phyloP scores from a whole-genome alignment of 2,329 filamentous ascomycete genomes.

The Venturia asperata region DNA sequence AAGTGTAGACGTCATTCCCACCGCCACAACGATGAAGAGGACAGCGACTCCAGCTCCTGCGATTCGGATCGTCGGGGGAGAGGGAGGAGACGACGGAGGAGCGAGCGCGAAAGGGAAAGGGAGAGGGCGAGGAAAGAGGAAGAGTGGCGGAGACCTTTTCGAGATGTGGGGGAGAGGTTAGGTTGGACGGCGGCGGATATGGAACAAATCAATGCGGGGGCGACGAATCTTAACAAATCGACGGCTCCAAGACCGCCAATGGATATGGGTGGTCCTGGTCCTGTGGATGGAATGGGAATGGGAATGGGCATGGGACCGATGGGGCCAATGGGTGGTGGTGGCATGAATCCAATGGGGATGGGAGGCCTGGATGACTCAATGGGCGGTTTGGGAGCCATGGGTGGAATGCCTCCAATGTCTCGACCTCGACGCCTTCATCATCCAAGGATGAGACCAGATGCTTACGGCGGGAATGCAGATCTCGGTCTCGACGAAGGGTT shows the following conservation, averaged over 20 bases:
- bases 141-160: background rate
- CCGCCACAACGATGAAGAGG: background rate
- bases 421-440: background rate
- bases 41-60: background rate
- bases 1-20: background rate
- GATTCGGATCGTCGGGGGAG: background rate
- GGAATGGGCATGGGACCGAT: conserved; percentile 5
- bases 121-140: conserved; percentile 7
- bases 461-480: background rate
- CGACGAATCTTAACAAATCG: background rate
- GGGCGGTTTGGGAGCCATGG: background rate
- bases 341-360: conserved; percentile 9
- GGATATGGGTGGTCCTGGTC: background rate
- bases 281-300: conserved; percentile 4
- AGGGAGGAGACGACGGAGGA: background rate
- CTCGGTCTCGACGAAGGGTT: background rate
- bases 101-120: background rate
- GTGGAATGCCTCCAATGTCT: background rate
- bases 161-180: conserved; percentile 6
- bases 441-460: conserved; percentile 1
- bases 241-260: background rate
- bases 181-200: background rate
- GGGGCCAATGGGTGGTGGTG: background rate
- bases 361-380: background rate
- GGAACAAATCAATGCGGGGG: background rate